phyloP scores from a whole-genome alignment of 805 yeast genomes.

The Babjeviella inositovora region DNA sequence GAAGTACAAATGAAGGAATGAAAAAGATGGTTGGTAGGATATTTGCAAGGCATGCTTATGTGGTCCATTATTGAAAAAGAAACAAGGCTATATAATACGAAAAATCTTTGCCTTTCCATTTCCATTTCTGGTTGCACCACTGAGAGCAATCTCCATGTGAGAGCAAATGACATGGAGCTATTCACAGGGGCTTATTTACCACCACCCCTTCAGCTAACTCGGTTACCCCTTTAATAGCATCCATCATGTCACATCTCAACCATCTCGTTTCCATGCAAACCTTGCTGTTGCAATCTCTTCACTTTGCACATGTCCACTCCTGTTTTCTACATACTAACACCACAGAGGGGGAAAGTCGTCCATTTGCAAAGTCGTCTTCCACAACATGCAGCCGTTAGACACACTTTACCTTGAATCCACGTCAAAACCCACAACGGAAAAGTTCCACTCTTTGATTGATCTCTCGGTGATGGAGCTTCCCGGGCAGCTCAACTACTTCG shows the following conservation, averaged over 20 bases:
- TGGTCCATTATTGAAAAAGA: slow-evolving; percentile 6
- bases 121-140: background rate
- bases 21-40: no score
- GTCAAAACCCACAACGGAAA: slow-evolving; percentile 75
- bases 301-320: slow-evolving; percentile 1
- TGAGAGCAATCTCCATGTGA: background rate
- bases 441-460: slow-evolving; percentile 70
- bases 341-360: slow-evolving; percentile 81
- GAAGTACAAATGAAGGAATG: no score
- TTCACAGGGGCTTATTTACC: slow-evolving; percentile 1
- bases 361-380: slow-evolving; percentile 89
- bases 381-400: slow-evolving; percentile 90
- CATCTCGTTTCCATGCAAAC: no score
- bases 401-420: slow-evolving; percentile 85
- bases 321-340: slow-evolving; percentile 4
- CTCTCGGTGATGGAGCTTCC: slow-evolving; percentile 88
- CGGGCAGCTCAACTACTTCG: slow-evolving; percentile 82
- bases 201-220: slow-evolving; percentile 1
- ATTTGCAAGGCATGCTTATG: slow-evolving; percentile 1
- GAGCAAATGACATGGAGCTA: background rate
- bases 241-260: no score
- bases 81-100: background rate
- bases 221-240: background rate
- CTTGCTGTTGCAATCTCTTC: no score
- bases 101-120: background rate